Conservation (phyloP, 805 yeast species). For the Trichomonascus vanleenenianus region DNA sequence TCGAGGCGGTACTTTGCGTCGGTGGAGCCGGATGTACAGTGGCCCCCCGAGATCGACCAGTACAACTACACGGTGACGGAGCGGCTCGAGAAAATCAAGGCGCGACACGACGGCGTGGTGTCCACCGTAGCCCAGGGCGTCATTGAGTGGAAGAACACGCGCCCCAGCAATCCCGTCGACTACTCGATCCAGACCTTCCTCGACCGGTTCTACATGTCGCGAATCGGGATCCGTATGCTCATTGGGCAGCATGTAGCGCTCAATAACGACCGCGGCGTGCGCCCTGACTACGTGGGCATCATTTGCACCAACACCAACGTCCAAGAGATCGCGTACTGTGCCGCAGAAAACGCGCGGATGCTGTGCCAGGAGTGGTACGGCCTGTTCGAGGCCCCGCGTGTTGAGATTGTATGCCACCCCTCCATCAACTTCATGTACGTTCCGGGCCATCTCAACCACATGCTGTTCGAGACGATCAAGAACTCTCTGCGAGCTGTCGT, state of each 20-base stretch:
- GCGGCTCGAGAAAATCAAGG: conserved; percentile 61
- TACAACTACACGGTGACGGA: conserved; percentile 64
- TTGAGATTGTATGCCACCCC: conserved; percentile 66
- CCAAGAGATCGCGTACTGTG: conserved; percentile 75
- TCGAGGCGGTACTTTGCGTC: conserved; percentile 41
- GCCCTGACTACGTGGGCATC: conserved; percentile 75
- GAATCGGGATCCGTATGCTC: conserved; percentile 88
- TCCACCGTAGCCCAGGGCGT: conserved; percentile 90
- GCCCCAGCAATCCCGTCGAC: conserved; percentile 45
- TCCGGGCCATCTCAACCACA: conserved; percentile 87
- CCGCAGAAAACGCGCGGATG: conserved; percentile 82
- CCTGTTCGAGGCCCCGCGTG: conserved; percentile 76
- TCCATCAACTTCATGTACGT: conserved; percentile 83
- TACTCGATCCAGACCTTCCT: conserved; percentile 70
- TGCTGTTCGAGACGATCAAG: conserved; percentile 82
- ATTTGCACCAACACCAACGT: conserved; percentile 81
- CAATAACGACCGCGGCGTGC: conserved; percentile 51
- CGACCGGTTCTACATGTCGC: conserved; percentile 81
- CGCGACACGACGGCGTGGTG: conserved; percentile 86
- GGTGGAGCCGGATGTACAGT: conserved; percentile 46
- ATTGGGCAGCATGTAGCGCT: conserved; percentile 92
- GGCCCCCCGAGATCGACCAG: conserved; percentile 68
- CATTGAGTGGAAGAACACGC: conserved; percentile 70
- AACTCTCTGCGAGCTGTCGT: conserved; percentile 85
- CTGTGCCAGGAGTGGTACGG: conserved; percentile 91